Percentiles rank a stretch among this genome's conserved stretches.
These are phyloP conservation scores for Bipolaris bicolor DNA, from an alignment of 2,329 filamentous ascomycete genomes.

Conservation along the genomic window DNA sequence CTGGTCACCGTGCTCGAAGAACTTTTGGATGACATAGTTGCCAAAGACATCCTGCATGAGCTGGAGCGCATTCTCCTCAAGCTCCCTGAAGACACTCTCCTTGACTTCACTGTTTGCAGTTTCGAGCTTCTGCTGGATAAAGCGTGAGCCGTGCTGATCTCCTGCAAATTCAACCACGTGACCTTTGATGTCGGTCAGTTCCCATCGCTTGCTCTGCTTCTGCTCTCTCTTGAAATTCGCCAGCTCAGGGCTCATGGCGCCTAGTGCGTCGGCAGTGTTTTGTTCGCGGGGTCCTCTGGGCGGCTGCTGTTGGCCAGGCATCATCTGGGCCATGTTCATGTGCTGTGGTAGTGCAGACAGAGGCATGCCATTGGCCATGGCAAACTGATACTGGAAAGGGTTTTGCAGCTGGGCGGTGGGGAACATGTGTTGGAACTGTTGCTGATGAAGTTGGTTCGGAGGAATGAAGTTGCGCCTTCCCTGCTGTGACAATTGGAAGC, in stretches of 20 bases:
- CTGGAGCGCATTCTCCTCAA: constrained; percentile 81
- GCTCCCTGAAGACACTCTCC: constrained; percentile 85
- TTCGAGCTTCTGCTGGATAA: constrained; percentile 92
- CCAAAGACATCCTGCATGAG: constrained; percentile 97
- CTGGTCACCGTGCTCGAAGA: constrained; percentile 95
- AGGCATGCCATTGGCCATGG: constrained; percentile 45
- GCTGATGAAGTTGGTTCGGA: constrained; percentile 41
- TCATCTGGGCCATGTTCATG: constrained; percentile 44
- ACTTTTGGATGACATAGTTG: constrained; percentile 97
- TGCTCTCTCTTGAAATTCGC: constrained; percentile 79
- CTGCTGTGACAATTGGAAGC: constrained; percentile 54
- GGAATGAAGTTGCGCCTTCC: constrained; percentile 45
- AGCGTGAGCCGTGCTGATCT: constrained; percentile 92
- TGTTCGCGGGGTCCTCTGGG: constrained; percentile 57
- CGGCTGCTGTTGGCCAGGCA: constrained; percentile 48
- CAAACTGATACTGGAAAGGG: constrained; percentile 46
- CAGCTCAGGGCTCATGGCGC: constrained; percentile 72
- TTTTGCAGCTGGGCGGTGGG: constrained; percentile 45
- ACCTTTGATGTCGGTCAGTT: constrained; percentile 85
- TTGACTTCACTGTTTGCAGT: constrained; percentile 96
- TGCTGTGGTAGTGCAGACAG: constrained; percentile 44
- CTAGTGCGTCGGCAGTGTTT: constrained; percentile 59
- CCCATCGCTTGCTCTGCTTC: constrained; percentile 76
- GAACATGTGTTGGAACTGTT: constrained; percentile 45
- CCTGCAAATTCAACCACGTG: constrained; percentile 94